Evolutionary conservation across 805 yeast genomes (phyloP).

Genomic region (Maudiozyma saulgeensis): DNA sequence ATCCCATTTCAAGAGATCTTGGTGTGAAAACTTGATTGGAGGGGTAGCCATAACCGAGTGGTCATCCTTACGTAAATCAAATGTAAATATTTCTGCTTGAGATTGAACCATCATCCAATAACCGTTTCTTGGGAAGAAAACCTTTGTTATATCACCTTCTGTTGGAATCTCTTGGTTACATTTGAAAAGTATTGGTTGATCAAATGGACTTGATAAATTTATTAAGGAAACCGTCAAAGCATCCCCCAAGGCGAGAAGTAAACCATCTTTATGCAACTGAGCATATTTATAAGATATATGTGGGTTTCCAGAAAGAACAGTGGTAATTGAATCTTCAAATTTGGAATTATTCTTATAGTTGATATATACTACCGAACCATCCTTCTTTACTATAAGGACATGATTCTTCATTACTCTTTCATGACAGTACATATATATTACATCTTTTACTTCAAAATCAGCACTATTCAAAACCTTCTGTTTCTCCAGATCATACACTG

Average conservation of each 20-base stretch:
- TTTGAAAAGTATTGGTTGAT: conserved; percentile 8
- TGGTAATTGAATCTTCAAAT: not conserved
- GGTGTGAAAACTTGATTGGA: not conserved
- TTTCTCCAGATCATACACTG: not conserved
- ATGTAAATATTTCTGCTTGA: conserved; percentile 9
- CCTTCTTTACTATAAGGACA: not conserved
- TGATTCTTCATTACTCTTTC: not conserved
- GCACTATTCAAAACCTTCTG: not conserved
- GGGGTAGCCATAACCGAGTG: not conserved
- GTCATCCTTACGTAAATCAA: conserved; percentile 21
- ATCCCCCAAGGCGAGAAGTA: conserved; percentile 23
- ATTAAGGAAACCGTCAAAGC: conserved; percentile 5
- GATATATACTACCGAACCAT: not conserved
- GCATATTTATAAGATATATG: not conserved
- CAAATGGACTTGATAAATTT: conserved; percentile 10
- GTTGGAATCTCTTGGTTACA: conserved; percentile 7
- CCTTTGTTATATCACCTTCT: conserved; percentile 7
- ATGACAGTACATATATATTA: not conserved
- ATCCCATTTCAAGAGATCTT: not conserved
- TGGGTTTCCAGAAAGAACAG: not conserved
- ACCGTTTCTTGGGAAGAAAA: conserved; percentile 24
- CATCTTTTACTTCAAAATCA: not conserved
- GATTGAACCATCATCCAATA: conserved; percentile 25
- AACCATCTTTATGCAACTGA: conserved; percentile 32
- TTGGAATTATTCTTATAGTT: not conserved